Evolutionary conservation across 1,139 yeast species (phyloP).

Genomic region (Blastobotrys capitulatus): DNA sequence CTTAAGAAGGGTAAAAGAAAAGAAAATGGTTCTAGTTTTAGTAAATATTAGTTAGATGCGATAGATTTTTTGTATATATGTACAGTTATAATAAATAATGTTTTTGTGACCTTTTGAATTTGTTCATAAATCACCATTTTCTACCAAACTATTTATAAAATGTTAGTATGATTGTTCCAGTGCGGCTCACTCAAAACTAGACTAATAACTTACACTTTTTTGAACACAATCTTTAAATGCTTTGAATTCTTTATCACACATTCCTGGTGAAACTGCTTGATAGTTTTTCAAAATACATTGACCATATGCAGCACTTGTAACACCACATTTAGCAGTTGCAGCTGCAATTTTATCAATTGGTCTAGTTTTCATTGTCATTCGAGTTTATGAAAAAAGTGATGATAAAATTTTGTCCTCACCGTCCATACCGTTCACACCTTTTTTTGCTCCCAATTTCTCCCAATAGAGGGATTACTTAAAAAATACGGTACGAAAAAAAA

Average conservation of each 20-base stretch:
- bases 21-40: too few relatives aligned
- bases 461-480: too few relatives aligned
- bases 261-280: conserved; percentile 49
- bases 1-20: too few relatives aligned
- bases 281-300: conserved; percentile 55
- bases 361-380: not conserved
- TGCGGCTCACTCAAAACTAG: not conserved
- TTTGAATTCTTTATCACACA: conserved; percentile 52
- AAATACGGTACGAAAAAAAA: too few relatives aligned
- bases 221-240: conserved; percentile 54
- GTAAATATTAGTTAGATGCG: too few relatives aligned
- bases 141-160: conserved; percentile 10
- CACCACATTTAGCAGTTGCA: conserved; percentile 18
- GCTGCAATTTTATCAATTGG: conserved; percentile 15
- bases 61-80: too few relatives aligned
- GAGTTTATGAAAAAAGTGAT: too few relatives aligned
- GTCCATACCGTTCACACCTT: too few relatives aligned
- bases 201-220: conserved; percentile 27
- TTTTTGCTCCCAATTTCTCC: too few relatives aligned
- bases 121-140: conserved; percentile 10
- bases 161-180: not conserved
- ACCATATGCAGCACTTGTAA: conserved; percentile 42
- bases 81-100: too few relatives aligned
- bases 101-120: not conserved
- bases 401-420: too few relatives aligned